phyloP scores from a whole-genome alignment of 2,329 filamentous ascomycete genomes.

The Botryotinia globosa region DNA sequence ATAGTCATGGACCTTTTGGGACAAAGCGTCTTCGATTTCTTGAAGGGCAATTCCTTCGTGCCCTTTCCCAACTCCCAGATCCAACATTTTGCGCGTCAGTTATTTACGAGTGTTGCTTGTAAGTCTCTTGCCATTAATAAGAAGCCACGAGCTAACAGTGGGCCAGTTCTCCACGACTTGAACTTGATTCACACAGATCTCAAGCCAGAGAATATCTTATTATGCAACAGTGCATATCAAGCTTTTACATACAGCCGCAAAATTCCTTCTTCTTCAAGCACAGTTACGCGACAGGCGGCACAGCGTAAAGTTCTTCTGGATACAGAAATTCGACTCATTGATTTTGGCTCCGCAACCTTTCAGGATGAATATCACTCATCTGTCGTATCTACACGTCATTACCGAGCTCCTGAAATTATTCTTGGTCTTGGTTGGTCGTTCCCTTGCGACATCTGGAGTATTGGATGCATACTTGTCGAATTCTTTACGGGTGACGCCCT shows the following conservation, averaged over 20 bases:
- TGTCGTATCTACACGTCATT: constrained; percentile 68
- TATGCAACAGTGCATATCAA: constrained; percentile 63
- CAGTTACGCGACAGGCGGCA: constrained; percentile 57
- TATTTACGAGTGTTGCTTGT: constrained; percentile 99
- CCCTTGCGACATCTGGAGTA: constrained; percentile 72
- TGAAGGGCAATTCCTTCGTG: constrained; percentile 92
- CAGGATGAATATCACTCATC: constrained; percentile 72
- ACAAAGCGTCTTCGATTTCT: constrained; percentile 96
- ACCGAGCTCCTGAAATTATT: constrained; percentile 68
- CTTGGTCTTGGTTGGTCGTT: constrained; percentile 69
- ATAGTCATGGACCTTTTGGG: constrained; percentile 75
- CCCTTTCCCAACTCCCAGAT: constrained; percentile 99
- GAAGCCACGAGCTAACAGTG: constrained; percentile 23
- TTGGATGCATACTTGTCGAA: constrained; percentile 69
- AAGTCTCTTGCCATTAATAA: constrained; percentile 45
- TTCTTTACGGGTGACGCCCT: constrained; percentile 70
- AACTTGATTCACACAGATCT: constrained; percentile 92
- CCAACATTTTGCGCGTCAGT: constrained; percentile 89
- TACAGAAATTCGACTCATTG: constrained; percentile 67
- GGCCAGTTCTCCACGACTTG: constrained; percentile 83
- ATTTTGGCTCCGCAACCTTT: constrained; percentile 70
- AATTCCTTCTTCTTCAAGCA: constrained; percentile 64
- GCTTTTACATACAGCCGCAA: constrained; percentile 69
- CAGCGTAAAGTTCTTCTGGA: constrained; percentile 64
- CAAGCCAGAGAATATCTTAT: constrained; percentile 68